Evolutionary conservation across 176 grass and related monocot genomes (phyloP).

Genomic region (Rhynchospora breviuscula): DNA sequence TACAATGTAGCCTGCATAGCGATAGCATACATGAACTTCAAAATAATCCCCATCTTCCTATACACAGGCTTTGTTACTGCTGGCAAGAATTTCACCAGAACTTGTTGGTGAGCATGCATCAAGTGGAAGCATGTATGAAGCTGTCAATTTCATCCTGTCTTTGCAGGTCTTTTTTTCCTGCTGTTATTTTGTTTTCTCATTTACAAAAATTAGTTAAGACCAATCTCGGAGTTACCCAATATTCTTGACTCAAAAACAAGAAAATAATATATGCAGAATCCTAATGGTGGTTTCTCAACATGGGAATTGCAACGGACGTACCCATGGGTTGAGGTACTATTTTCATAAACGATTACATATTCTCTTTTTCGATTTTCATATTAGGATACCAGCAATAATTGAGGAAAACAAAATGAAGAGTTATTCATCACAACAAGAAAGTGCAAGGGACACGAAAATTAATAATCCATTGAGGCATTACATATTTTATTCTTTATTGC

Average conservation of each 20-base stretch:
- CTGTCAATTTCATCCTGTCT: slow-evolving; percentile 6
- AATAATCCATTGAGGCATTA: background rate
- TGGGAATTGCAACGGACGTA: slow-evolving; percentile 62
- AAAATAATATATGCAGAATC: slow-evolving; percentile 40
- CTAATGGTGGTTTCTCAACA: slow-evolving; percentile 58
- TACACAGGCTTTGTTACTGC: slow-evolving; percentile 12
- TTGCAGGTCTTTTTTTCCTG: slow-evolving; percentile 19
- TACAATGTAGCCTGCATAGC: background rate
- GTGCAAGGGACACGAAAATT: background rate
- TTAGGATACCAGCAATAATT: background rate
- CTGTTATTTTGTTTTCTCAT: background rate
- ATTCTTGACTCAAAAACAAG: slow-evolving; percentile 9
- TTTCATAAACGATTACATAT: background rate
- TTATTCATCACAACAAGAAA: background rate
- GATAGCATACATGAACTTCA: background rate
- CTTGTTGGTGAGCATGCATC: slow-evolving; percentile 21
- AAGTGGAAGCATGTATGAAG: slow-evolving; percentile 16
- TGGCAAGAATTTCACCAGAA: slow-evolving; percentile 10
- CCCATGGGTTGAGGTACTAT: slow-evolving; percentile 67
- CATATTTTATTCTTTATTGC: background rate
- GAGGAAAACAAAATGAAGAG: background rate
- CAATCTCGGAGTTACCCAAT: background rate
- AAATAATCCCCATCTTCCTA: background rate
- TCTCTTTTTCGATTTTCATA: background rate
- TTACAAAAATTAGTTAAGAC: background rate